Conservation (phyloP, 2,329 filamentous ascomycete genomes). For the Fusarium goolgardi region DNA sequence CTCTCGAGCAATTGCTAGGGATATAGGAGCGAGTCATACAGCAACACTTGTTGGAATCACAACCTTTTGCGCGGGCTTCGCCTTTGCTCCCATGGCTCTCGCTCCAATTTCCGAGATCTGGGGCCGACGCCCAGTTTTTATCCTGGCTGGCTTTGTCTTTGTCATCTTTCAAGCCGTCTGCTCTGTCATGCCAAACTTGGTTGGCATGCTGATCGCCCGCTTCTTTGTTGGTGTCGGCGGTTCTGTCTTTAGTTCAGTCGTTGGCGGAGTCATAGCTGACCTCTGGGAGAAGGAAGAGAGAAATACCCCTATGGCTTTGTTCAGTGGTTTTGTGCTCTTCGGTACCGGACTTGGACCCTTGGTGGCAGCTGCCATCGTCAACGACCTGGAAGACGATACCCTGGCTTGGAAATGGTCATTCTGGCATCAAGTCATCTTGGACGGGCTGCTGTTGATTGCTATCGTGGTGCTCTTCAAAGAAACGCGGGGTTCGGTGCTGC, state of each 20-base stretch:
- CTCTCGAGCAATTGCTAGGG: constrained; percentile 69
- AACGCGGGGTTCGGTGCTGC: constrained; percentile 81
- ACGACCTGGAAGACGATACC: constrained; percentile 61
- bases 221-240: constrained; percentile 83
- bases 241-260: constrained; percentile 85
- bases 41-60: constrained; percentile 81
- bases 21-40: constrained; percentile 74
- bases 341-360: constrained; percentile 85
- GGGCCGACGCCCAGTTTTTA: constrained; percentile 85
- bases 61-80: constrained; percentile 84
- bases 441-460: constrained; percentile 68
- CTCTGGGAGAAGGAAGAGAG: constrained; percentile 82
- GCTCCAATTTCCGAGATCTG: constrained; percentile 91
- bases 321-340: constrained; percentile 80
- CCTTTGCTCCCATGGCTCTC: constrained; percentile 84
- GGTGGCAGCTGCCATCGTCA: constrained; percentile 74
- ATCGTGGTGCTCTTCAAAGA: constrained; percentile 81
- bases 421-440: constrained; percentile 82
- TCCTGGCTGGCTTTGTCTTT: constrained; percentile 77
- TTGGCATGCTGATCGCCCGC: constrained; percentile 79
- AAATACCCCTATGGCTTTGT: constrained; percentile 91
- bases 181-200: constrained; percentile 74
- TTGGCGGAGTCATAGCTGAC: constrained; percentile 91
- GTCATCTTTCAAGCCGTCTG: constrained; percentile 78
- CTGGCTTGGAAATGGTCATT: constrained; percentile 87